These are phyloP conservation scores for Phytophthora palmivora DNA, from an alignment of 352 stramenopile genomes.

Conservation along the genomic window DNA sequence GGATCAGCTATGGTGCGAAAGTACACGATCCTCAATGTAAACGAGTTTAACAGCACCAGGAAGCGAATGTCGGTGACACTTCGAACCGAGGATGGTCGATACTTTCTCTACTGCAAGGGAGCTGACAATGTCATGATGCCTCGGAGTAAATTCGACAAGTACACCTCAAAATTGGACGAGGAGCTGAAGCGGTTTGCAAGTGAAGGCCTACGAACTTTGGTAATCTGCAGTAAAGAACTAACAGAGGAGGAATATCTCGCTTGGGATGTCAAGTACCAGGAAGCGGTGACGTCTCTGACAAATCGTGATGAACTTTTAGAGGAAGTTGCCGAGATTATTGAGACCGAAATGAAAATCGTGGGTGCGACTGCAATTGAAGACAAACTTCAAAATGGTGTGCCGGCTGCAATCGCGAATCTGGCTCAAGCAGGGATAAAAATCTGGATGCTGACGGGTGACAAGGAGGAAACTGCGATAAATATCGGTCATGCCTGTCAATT, in stretches of 20 bases:
- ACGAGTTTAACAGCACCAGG: conserved; percentile 91
- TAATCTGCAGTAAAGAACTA: conserved; percentile 72
- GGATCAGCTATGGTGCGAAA: conserved; percentile 29
- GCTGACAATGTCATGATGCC: conserved; percentile 90
- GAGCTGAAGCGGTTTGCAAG: conserved; percentile 82
- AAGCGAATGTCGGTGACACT: conserved; percentile 99
- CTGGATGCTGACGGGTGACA: conserved; percentile 96
- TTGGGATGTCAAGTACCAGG: conserved; percentile 73
- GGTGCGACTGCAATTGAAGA: conserved; percentile 94
- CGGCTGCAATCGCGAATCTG: conserved; percentile 86
- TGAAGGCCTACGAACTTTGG: conserved; percentile 87
- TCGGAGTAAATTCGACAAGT: conserved; percentile 44
- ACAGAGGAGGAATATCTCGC: conserved; percentile 58
- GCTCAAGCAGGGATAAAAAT: conserved; percentile 93
- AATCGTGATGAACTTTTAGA: conserved; percentile 66
- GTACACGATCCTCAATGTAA: conserved; percentile 82
- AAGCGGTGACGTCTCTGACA: conserved; percentile 63
- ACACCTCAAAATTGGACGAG: conserved; percentile 42
- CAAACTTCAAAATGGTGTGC: conserved; percentile 92
- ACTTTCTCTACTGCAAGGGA: conserved; percentile 79
- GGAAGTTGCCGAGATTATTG: conserved; percentile 63
- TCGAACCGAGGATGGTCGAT: conserved; percentile 49
- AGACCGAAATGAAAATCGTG: conserved; percentile 82
- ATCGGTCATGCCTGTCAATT: conserved; percentile 84
- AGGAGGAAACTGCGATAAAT: conserved; percentile 95